Evolutionary conservation across 2,329 filamentous ascomycete species (phyloP).

Genomic region (Leptographium flavum): DNA sequence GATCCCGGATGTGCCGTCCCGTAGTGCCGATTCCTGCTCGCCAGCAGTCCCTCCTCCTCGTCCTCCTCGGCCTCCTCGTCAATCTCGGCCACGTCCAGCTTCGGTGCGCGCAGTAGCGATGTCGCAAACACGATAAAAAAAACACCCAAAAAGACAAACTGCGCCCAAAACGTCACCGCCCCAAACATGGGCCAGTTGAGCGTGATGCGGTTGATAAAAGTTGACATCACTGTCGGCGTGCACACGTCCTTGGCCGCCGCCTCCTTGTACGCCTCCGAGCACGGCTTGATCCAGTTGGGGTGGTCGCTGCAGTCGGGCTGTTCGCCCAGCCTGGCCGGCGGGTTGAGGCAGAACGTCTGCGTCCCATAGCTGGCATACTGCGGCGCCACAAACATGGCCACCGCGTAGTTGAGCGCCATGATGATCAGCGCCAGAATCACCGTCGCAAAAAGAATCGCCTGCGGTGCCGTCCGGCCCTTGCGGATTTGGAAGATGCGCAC

Average conservation of each 20-base stretch:
- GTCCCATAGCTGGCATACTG: slow-evolving; percentile 92
- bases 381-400: slow-evolving; percentile 88
- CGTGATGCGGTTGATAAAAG: slow-evolving; percentile 82
- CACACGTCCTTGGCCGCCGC: slow-evolving; percentile 66
- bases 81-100: slow-evolving; percentile 58
- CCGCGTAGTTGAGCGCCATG: slow-evolving; percentile 80
- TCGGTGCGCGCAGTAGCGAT: slow-evolving; percentile 66
- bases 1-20: slow-evolving; percentile 66
- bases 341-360: slow-evolving; percentile 80
- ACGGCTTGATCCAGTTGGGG: slow-evolving; percentile 60
- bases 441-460: slow-evolving; percentile 80
- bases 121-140: slow-evolving; percentile 73
- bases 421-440: slow-evolving; percentile 83
- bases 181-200: slow-evolving; percentile 95
- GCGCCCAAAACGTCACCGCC: slow-evolving; percentile 85
- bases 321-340: slow-evolving; percentile 44
- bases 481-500: slow-evolving; percentile 83
- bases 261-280: slow-evolving; percentile 62
- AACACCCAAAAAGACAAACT: slow-evolving; percentile 77
- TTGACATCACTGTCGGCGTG: slow-evolving; percentile 81
- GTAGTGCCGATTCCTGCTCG: too few relatives aligned
- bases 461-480: slow-evolving; percentile 76
- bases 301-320: slow-evolving; percentile 64
- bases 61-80: slow-evolving; percentile 85
- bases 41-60: slow-evolving; percentile 84